phyloP scores from a whole-genome alignment of 2,329 filamentous ascomycete genomes.

The Colletotrichum paranaense region DNA sequence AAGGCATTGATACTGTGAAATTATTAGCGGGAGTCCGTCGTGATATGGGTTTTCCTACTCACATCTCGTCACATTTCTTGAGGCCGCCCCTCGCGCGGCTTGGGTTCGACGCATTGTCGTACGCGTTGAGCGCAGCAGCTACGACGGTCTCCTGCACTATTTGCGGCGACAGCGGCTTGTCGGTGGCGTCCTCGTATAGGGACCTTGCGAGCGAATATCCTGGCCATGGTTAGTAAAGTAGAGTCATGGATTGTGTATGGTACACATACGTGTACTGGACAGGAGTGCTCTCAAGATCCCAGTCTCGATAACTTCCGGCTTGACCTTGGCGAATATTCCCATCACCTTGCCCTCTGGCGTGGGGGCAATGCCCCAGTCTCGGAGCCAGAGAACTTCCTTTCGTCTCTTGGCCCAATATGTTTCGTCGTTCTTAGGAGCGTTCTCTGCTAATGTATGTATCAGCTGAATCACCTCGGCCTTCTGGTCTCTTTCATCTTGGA shows the following conservation, averaged over 20 bases:
- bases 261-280: conserved; percentile 65
- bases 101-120: conserved; percentile 85
- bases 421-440: conserved; percentile 69
- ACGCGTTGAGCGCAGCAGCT: conserved; percentile 73
- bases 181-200: conserved; percentile 66
- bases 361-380: conserved; percentile 72
- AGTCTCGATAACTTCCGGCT: conserved; percentile 71
- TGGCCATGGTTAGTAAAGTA: conserved; percentile 43
- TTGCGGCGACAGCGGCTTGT: conserved; percentile 60
- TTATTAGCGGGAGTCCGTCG: conserved; percentile 37
- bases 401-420: conserved; percentile 71
- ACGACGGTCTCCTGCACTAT: conserved; percentile 71
- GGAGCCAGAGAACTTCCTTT: conserved; percentile 77
- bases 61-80: conserved; percentile 83
- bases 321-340: conserved; percentile 72
- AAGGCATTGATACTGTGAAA: conserved; percentile 70
- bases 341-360: conserved; percentile 57
- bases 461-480: conserved; percentile 67
- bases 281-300: conserved; percentile 78
- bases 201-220: conserved; percentile 72
- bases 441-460: conserved; percentile 63
- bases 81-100: conserved; percentile 81
- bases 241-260: background rate
- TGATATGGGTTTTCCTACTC: conserved; percentile 43
- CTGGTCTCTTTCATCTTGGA: conserved; percentile 74